Evolutionary conservation across 331 rosid species (phyloP), one percentile per base, ranked within the genome.

Genomic region (Dryas integrifolia): DNA sequence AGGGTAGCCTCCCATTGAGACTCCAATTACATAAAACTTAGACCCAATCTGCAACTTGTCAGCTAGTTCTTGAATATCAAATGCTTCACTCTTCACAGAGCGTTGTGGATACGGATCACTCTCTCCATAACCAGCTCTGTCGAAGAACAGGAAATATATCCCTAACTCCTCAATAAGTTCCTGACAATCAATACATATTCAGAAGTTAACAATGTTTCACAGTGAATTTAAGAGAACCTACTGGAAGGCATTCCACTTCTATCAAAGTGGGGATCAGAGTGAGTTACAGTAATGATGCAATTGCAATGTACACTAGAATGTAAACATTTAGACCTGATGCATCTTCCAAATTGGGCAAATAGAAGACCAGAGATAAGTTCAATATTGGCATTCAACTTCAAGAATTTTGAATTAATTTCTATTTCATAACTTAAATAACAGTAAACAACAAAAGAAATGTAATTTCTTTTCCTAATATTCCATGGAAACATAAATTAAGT

Each of bases 111-210:
- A 45, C 3, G 98, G 98, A 72, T 92, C 97, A 62, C 97, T 92
- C 14, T 92, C 98, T 44, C 98, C 92, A 65, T 92, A 89, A n/a
- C 98, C 96, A 24, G 97, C 98, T 83, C 96, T 77, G 62, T 92
- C 96, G 16, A 77, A 92, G 80, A 26, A 48, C 48, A 92, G 78
- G 16, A 90, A 81, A 71, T 87, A 90, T 74, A 90, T 67, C 69
- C 81, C 79, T 0, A 84, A 85, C 47, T 90, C 95, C 44, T 86
- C 86, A 10, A 80, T 47, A 46, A 90, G 78, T 74, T 86, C 91
- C 96, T 92, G 80, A 69, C 63, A 51, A 70, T 13, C 11, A 72
- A 12, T 49, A 70, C 13, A 58, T 40, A 13, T 30, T 30, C 35
- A 46, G 12, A 14, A 58, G 44, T 60, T 11, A 57, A 57, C 14